Percentiles rank a stretch among this genome's conserved stretches.
phyloP scores from a whole-genome alignment of 192 early-diverging fungal species.

The Coemansia sp. region DNA sequence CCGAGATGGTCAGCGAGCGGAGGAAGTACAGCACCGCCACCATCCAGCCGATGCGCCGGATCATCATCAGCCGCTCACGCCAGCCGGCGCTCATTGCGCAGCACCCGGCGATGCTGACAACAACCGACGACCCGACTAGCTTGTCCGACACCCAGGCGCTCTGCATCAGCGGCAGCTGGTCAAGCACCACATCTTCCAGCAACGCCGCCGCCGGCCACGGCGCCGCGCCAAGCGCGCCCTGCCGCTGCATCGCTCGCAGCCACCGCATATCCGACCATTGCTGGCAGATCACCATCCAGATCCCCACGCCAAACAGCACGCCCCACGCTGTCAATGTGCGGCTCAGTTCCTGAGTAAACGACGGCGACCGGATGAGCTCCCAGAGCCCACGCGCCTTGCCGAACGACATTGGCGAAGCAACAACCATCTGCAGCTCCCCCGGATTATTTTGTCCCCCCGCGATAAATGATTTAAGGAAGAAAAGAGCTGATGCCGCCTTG shows the following conservation, averaged over 20 bases:
- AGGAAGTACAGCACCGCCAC: conserved; percentile 59
- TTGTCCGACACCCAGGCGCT: conserved; percentile 57
- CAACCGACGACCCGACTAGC: conserved; percentile 51
- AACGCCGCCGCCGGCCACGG: conserved; percentile 34
- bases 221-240: neutral
- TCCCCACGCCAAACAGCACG: conserved; percentile 38
- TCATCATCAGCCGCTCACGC: conserved; percentile 56
- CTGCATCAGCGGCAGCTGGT: conserved; percentile 48
- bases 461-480: no score
- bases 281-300: conserved; percentile 58
- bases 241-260: conserved; percentile 16
- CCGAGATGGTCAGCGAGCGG: conserved; percentile 58
- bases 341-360: conserved; percentile 32
- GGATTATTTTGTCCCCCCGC: no score
- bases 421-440: neutral
- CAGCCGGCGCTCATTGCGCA: conserved; percentile 48
- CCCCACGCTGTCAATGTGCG: conserved; percentile 36
- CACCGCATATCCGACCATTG: conserved; percentile 56
- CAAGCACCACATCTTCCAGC: conserved; percentile 56
- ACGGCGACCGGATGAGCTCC: conserved; percentile 12
- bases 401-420: neutral
- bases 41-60: conserved; percentile 59
- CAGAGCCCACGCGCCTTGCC: neutral
- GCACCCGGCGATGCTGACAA: conserved; percentile 51
- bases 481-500: no score